Conservation (phyloP, 805 yeast species). For the Teunomyces aglyptinius region DNA sequence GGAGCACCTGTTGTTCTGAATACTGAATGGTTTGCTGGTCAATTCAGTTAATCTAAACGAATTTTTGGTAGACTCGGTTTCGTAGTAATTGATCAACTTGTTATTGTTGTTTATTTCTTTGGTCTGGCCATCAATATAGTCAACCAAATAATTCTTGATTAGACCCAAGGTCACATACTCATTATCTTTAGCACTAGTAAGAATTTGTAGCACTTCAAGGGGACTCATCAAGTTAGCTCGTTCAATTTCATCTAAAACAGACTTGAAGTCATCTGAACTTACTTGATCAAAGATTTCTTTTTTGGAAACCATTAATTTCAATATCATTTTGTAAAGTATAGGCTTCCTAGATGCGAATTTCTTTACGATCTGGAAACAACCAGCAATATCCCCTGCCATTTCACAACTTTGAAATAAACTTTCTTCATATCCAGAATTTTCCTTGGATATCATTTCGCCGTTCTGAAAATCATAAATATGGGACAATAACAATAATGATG, state of each 20-base stretch:
- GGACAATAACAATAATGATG: slow-evolving; percentile 54
- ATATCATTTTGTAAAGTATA: slow-evolving; percentile 62
- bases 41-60: slow-evolving; percentile 53
- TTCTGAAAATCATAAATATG: slow-evolving; percentile 55
- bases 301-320: slow-evolving; percentile 60
- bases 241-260: slow-evolving; percentile 54
- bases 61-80: slow-evolving; percentile 59
- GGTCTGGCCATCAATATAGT: slow-evolving; percentile 56
- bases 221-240: slow-evolving; percentile 60
- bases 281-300: slow-evolving; percentile 50
- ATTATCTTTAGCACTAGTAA: slow-evolving; percentile 45
- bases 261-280: slow-evolving; percentile 47
- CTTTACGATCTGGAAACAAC: slow-evolving; percentile 55
- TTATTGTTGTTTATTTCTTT: slow-evolving; percentile 67
- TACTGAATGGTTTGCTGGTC: slow-evolving; percentile 43
- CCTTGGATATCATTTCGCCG: slow-evolving; percentile 44
- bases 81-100: slow-evolving; percentile 65
- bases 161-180: slow-evolving; percentile 69
- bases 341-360: slow-evolving; percentile 63
- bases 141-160: slow-evolving; percentile 64
- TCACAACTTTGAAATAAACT: slow-evolving; percentile 67
- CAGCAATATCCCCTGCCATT: slow-evolving; percentile 54
- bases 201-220: slow-evolving; percentile 68
- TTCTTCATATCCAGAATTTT: slow-evolving; percentile 47
- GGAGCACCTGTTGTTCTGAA: slow-evolving; percentile 64